Percentiles rank a stretch among this genome's conserved stretches.
Conservation (phyloP, 208 protist genomes). For the Crithidia fasciculata region DNA sequence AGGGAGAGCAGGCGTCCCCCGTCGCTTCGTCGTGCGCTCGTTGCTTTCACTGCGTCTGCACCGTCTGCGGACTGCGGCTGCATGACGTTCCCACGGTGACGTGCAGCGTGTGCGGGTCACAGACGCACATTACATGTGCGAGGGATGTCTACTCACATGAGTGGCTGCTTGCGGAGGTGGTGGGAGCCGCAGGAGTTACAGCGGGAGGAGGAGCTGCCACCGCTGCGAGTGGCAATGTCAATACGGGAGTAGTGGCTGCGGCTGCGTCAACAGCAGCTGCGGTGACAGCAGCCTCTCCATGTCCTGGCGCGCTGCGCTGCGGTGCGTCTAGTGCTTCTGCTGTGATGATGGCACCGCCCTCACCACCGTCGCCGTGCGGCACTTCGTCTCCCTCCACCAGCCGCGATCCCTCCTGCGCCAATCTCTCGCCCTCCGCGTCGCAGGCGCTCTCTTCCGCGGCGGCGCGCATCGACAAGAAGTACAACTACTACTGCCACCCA, state of each 20-base stretch:
- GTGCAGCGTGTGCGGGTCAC: constrained; percentile 46
- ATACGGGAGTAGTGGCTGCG: too few species aligned
- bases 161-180: constrained; percentile 24
- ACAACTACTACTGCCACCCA: constrained; percentile 53
- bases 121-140: constrained; percentile 57
- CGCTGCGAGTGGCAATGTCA: background rate
- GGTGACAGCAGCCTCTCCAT: too few species aligned
- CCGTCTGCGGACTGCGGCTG: constrained; percentile 45
- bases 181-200: background rate
- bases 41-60: constrained; percentile 61
- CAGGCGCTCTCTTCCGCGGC: constrained; percentile 19
- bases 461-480: constrained; percentile 16
- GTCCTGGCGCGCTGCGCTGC: too few species aligned
- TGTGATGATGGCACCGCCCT: too few species aligned
- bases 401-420: background rate
- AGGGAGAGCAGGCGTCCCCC: too few species aligned
- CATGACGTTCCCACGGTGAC: constrained; percentile 27
- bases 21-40: background rate
- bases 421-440: constrained; percentile 1
- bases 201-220: background rate
- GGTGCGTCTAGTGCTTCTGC: background rate
- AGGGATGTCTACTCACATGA: constrained; percentile 36
- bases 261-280: too few species aligned
- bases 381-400: background rate
- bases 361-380: too few species aligned